These are phyloP conservation scores for Trametes cinnabarina DNA, from an alignment of 768 basidiomycete genomes.

Conservation along the genomic window DNA sequence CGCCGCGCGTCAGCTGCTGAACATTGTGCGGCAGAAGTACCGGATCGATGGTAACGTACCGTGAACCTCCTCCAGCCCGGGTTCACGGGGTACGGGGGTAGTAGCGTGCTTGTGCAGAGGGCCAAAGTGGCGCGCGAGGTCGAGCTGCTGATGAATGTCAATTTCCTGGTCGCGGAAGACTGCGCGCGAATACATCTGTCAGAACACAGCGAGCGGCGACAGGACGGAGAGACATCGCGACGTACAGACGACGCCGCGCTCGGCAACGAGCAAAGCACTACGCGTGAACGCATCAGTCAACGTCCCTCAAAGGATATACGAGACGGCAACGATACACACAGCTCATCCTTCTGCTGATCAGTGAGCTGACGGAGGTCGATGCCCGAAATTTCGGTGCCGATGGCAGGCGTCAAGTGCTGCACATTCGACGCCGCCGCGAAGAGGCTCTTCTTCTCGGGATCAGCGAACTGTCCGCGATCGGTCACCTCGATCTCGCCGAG, in stretches of 20 bases:
- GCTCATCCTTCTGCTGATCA: conserved; percentile 70
- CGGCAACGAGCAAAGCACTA: conserved; percentile 71
- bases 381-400: conserved; percentile 74
- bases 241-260: conserved; percentile 76
- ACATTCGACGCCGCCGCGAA: conserved; percentile 65
- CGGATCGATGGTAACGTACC: conserved; percentile 36
- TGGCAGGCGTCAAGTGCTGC: conserved; percentile 63
- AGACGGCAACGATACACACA: conserved; percentile 43
- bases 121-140: conserved; percentile 70
- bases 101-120: conserved; percentile 83
- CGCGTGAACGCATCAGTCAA: conserved; percentile 6
- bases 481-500: conserved; percentile 54
- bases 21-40: background rate
- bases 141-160: conserved; percentile 64
- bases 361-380: conserved; percentile 71
- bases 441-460: conserved; percentile 64
- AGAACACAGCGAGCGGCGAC: background rate
- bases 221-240: conserved; percentile 4
- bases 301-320: background rate
- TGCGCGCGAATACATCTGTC: conserved; percentile 25
- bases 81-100: conserved; percentile 67
- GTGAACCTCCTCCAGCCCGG: conserved; percentile 75
- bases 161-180: conserved; percentile 78
- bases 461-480: conserved; percentile 68
- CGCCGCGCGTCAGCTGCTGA: background rate